Evolutionary conservation across 1,139 yeast genomes (phyloP), one percentile per base, ranked within the genome.

Genomic region (Lizanozyma gosingica): DNA sequence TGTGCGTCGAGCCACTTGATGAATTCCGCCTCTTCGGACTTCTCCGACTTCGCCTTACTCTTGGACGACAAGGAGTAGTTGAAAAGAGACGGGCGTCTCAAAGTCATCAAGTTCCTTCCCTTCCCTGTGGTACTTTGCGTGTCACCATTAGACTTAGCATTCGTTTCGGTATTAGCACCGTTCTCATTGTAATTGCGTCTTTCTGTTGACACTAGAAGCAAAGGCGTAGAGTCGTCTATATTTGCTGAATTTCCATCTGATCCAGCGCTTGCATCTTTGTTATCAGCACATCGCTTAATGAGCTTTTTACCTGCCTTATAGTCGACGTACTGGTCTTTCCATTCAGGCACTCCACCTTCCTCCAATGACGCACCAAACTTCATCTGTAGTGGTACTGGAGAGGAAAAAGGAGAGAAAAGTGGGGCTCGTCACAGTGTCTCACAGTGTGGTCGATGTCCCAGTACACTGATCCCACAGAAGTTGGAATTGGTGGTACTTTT

Each of bases 251-350:
- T 74, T 52, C 47, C 67, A 69, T 54, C 77, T 76, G 36, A 80
- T 64, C 50, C 69, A 67, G 60, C 76, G 77, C 58, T 79, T 79
- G 15, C 84, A 84, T 14, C 3, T 11, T 35, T 37, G 6, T 17
- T 6, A 34, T 22, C 15, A 36, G 33, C 14, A 4, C n/a, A 34
- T 14, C 36, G 33, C 43, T 65, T 65, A 42, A 68, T 66, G 39
- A 63, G 48, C 48, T 66, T 67, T 50, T 67, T 68, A 4, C 73
- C 73, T 18, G 62, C 62, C 54, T 81, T 82, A 55, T 88, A 88
- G 58, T 86, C 80, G 35, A 88, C 65, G 52, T 88, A 87, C 55
- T 83, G 88, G 44, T 76, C 78, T 50, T 78, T 71, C 96, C 96
- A 87, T 57, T 87, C 96, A 1, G 95, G 95, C 4, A 85, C 85